Base-by-base conservation (phyloP, 2,329 filamentous ascomycete species). In the Colletotrichum salicis region DNA sequence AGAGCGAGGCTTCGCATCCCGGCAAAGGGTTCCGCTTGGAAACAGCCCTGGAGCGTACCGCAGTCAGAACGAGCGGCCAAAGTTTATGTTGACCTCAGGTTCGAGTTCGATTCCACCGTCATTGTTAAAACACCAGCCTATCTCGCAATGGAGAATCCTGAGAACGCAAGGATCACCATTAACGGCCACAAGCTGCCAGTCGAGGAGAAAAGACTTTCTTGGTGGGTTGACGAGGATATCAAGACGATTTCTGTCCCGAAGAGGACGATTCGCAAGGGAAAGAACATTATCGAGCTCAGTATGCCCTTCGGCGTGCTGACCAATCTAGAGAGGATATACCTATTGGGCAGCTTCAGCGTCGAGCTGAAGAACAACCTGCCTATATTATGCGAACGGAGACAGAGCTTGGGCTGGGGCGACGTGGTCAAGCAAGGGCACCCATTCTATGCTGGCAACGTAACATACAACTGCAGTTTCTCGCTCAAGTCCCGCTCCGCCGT, bases 141-240 rank as follows among this genome's bases (percentile, higher is more conserved):
- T 22, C 70, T 80, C 3, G 78, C 79, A 0, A 68, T 80, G 8
- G 79, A 80, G 69, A 69, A 77, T 37, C 67, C 77, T 0, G 68
- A 74, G n/a, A 74, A 54, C 3, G 74, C 74, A 3, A 64, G 70
- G 15, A 76, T 79, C 29, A 62, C 33, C 3, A 37, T 80, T 12
- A 78, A 79, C 24, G 69, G 73, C 1, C 51, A 59, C 3, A 63
- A 45, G 11, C 7, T 75, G n/a, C 19, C 64, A 3, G 37, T 69
- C 5, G 33, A 62, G 1, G 62, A 51, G 5, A 3, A n/a, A 1
- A 48, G 5, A 10, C 3, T 52, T 12, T 41, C 64, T 2, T 80
- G 77, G 74, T 80, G 79, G 78, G 79, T 79, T 2, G 79, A 80
- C 22, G 78, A 80, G 72, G 72, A 70, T 5, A 80, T 80, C 59